These are phyloP conservation scores for Neofusicoccum umdonicola DNA, from an alignment of 2,329 filamentous ascomycete genomes.

Conservation along the genomic window DNA sequence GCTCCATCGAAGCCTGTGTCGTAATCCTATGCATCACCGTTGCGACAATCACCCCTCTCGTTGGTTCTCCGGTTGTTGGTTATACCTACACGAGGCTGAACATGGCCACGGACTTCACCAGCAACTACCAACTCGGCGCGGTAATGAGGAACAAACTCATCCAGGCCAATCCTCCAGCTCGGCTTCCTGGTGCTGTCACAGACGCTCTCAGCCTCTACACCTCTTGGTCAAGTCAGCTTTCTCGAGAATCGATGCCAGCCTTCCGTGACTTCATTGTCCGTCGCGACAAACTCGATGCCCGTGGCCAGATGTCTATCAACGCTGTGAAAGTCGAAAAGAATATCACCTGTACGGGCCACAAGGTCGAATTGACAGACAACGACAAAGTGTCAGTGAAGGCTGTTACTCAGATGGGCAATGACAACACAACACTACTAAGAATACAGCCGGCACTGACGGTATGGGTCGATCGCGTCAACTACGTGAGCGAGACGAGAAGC, in stretches of 20 bases:
- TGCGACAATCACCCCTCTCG: constrained; percentile 1
- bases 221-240: constrained; percentile 1
- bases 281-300: neutral
- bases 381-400: neutral
- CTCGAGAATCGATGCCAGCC: constrained; percentile 2
- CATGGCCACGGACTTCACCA: neutral
- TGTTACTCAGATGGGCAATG: neutral
- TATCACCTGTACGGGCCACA: neutral
- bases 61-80: constrained; percentile 5
- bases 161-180: neutral
- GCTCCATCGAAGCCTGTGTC: neutral
- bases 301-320: neutral
- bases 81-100: constrained; percentile 3
- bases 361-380: neutral
- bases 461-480: constrained; percentile 10
- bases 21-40: constrained; percentile 5
- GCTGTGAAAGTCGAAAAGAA: constrained; percentile 8
- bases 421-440: neutral
- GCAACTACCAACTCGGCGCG: neutral
- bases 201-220: constrained; percentile 2
- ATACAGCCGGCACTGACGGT: constrained; percentile 9
- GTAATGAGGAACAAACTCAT: neutral
- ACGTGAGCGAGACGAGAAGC: neutral
- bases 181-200: neutral
- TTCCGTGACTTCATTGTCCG: constrained; percentile 8